Evolutionary conservation across 257 asterid species (phyloP), one percentile per base, ranked within the genome.

Genomic region (Asclepias syriaca): DNA sequence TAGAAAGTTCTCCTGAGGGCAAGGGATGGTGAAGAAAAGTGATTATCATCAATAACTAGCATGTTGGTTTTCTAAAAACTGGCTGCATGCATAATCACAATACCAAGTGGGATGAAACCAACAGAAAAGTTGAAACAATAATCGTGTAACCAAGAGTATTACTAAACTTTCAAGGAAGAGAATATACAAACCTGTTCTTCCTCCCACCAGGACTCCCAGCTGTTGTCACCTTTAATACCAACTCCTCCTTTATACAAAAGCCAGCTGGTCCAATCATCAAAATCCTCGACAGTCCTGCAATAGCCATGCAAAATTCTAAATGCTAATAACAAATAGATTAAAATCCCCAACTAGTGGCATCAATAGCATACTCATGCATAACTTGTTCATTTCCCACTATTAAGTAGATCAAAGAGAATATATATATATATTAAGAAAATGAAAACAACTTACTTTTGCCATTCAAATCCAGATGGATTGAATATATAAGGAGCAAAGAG

Each of bases 151-250:
- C 48, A 63, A 63, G 39, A 63, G 37, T 37, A 15, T 4, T 8
- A 63, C 18, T 6, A 64, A 9, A 37, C 0, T 6, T 37, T 8
- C 10, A 10, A 37, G 27, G 8, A 64, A 37, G 27, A 37, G 50
- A 64, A 64, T 7, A 37, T 7, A 34, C 19, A 63, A 16, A 94
- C 99, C 98, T 91, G 98, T 81, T 95, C 99, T 82, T 95, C 99
- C 68, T 90, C 99, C 99, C 99, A 95, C 99, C 99, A 95, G 65
- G 98, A 92, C 84, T 95, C 99, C 99, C 99, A 95, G 75, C 99
- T 94, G 76, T 86, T 78, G 24, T 95, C 98, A 69, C 97, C 99
- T 81, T 86, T 90, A 75, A 95, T 81, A 69, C 99, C 99, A 77
- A 95, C 98, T 74, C 99, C 99, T 59, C 99, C 99, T 82, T 95